phyloP scores from a whole-genome alignment of 345 rosid genomes.

The Populus simonii region DNA sequence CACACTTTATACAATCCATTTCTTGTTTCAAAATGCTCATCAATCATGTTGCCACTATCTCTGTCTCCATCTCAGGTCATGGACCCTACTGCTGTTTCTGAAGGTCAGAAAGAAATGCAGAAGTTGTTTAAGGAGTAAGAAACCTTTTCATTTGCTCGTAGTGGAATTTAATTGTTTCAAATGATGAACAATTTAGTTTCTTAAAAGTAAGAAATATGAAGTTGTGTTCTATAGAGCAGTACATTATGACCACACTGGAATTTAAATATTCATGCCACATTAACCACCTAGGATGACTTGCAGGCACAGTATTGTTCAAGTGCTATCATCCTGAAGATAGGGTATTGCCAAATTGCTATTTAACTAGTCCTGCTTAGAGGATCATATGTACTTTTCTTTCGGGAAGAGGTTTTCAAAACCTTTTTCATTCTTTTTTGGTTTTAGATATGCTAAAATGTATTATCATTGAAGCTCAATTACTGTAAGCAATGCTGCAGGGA shows the following conservation, averaged over 20 bases:
- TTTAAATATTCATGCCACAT: neutral
- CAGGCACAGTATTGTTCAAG: neutral
- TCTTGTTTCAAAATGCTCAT: neutral
- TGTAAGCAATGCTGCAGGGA: neutral
- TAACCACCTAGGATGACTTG: neutral
- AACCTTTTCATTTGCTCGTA: slow-evolving; percentile 1
- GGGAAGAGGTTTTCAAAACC: neutral
- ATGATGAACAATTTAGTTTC: neutral
- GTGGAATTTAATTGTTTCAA: neutral
- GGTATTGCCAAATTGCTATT: neutral
- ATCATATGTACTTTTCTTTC: neutral
- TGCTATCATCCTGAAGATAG: neutral
- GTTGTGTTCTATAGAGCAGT: neutral
- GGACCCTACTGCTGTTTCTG: slow-evolving; percentile 47
- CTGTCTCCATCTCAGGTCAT: slow-evolving; percentile 38
- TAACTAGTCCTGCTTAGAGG: neutral
- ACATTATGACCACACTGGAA: neutral
- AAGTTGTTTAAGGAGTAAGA: slow-evolving; percentile 73
- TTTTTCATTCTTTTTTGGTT: neutral
- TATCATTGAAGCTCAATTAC: neutral
- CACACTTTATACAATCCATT: neutral
- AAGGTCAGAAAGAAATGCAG: slow-evolving; percentile 63
- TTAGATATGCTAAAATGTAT: neutral
- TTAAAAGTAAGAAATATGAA: neutral
- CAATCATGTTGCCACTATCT: neutral